phyloP scores from a whole-genome alignment of 2,329 filamentous ascomycete species.

The Trichoderma citrinoviride region DNA sequence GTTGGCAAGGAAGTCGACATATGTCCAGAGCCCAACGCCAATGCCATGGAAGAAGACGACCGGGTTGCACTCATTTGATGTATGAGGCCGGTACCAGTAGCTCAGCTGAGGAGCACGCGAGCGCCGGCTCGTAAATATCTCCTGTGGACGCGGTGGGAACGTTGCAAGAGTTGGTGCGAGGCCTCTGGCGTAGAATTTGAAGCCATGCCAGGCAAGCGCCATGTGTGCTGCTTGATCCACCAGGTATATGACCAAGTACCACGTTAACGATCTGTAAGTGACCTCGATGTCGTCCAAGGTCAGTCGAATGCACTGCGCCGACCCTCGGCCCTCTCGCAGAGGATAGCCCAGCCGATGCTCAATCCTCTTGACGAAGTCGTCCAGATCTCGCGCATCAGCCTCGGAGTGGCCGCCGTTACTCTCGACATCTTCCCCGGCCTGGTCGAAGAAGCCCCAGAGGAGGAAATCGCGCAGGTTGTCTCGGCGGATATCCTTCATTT shows the following conservation, averaged over 20 bases:
- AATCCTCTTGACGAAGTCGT: conserved; percentile 48
- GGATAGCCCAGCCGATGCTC: conserved; percentile 52
- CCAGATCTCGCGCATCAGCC: conserved; percentile 36
- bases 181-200: conserved; percentile 48
- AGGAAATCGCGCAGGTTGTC: conserved; percentile 68
- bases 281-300: conserved; percentile 63
- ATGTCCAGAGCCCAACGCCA: conserved; percentile 64
- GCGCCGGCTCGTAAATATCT: conserved; percentile 42
- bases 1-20: conserved; percentile 55
- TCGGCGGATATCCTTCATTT: conserved; percentile 54
- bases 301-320: conserved; percentile 57
- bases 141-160: conserved; percentile 58
- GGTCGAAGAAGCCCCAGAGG: conserved; percentile 65
- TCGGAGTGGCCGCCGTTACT: conserved; percentile 1
- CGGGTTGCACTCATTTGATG: conserved; percentile 46
- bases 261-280: conserved; percentile 59
- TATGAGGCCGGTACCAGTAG: conserved; percentile 67
- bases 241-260: conserved; percentile 58
- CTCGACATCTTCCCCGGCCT: conserved; percentile 33
- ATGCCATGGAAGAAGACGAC: conserved; percentile 70
- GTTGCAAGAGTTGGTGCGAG: conserved; percentile 36
- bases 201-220: conserved; percentile 47
- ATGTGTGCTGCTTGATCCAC: conserved; percentile 52
- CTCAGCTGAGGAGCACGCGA: conserved; percentile 52
- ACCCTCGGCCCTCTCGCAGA: conserved; percentile 54